These are phyloP conservation scores for Fonsecaea multimorphosa DNA, from an alignment of 2,329 filamentous ascomycete species.

Conservation along the genomic window DNA sequence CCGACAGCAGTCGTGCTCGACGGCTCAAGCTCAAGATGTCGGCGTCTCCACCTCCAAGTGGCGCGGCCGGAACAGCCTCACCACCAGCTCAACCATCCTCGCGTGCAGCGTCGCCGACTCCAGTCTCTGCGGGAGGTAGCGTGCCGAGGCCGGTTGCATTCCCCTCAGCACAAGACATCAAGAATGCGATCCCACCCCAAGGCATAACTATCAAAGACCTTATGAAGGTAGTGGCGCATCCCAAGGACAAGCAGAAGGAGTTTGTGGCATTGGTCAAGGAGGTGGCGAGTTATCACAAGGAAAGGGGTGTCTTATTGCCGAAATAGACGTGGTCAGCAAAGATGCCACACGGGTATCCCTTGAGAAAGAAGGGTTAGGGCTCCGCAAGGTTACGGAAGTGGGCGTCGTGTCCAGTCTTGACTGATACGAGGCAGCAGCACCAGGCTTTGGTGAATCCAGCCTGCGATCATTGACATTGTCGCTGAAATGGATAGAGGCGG, in stretches of 20 bases:
- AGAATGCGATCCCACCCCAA: constrained; percentile 53
- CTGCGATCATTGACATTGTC: background rate
- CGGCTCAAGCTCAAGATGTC: constrained; percentile 37
- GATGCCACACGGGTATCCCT: too few species aligned
- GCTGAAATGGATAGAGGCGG: background rate
- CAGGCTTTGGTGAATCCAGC: background rate
- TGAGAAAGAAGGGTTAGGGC: too few species aligned
- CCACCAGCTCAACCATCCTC: constrained; percentile 45
- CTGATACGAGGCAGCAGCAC: background rate
- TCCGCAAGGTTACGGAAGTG: too few species aligned
- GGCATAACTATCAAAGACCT: constrained; percentile 55
- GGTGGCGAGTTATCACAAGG: constrained; percentile 32
- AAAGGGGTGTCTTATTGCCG: constrained; percentile 27
- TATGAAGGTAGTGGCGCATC: constrained; percentile 41
- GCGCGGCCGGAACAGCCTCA: constrained; percentile 12
- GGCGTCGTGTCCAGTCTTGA: background rate
- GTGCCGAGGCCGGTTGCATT: constrained; percentile 40
- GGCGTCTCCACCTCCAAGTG: constrained; percentile 40
- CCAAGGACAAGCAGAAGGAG: constrained; percentile 25
- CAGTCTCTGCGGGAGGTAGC: constrained; percentile 15
- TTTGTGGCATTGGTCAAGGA: constrained; percentile 32
- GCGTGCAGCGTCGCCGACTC: constrained; percentile 70
- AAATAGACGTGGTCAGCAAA: constrained; percentile 29
- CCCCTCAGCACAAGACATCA: constrained; percentile 54
- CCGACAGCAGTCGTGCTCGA: constrained; percentile 31